Conservation (phyloP, 805 yeast genomes). For the Ogataea pini region DNA sequence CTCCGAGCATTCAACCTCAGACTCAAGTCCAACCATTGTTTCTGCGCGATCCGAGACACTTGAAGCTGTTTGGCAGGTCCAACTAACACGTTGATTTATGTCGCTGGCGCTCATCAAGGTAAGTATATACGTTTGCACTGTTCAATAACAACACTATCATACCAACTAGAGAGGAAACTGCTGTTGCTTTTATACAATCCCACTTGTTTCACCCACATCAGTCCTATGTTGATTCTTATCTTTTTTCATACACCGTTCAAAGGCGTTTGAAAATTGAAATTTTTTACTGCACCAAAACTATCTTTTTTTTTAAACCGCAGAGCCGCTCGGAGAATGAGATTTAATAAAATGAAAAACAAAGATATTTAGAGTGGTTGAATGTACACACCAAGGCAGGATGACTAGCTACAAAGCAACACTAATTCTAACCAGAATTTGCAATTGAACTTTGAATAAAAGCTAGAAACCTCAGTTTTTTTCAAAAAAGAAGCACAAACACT, state of each 20-base stretch:
- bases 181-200: too few relatives aligned
- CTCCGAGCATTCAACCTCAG: too few relatives aligned
- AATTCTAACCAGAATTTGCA: too few relatives aligned
- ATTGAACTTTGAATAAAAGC: too few relatives aligned
- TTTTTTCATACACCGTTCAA: conserved; percentile 2
- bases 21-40: neutral
- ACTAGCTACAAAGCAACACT: too few relatives aligned
- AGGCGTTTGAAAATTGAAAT: neutral
- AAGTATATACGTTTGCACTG: neutral
- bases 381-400: too few relatives aligned
- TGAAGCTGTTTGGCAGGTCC: neutral
- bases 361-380: neutral
- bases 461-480: too few relatives aligned
- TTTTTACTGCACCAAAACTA: neutral
- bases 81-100: neutral
- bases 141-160: too few relatives aligned
- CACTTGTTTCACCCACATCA: too few relatives aligned
- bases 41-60: neutral
- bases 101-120: neutral
- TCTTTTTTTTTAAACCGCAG: neutral
- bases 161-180: too few relatives aligned
- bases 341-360: too few relatives aligned
- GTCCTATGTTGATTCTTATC: neutral
- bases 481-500: too few relatives aligned
- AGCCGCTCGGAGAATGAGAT: conserved; percentile 3